Evolutionary conservation across 1,139 yeast species (phyloP), one percentile per base, ranked within the genome.

Genomic region (Nakaseomyces bracarensis): DNA sequence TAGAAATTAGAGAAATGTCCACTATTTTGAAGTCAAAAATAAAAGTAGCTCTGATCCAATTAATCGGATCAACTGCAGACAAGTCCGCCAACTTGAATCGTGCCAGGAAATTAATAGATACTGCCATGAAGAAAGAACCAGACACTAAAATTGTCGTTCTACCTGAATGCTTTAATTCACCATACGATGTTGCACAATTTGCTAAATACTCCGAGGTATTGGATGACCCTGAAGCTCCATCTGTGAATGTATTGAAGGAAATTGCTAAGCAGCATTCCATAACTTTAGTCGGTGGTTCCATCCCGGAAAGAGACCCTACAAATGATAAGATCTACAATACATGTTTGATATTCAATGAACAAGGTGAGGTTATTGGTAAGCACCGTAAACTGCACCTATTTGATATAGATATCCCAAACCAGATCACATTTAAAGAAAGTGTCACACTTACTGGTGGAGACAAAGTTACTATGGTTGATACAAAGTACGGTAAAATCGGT

Each of bases 91-190:
- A 80, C 57, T 64, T 80, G 48, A 53, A 64, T 38, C 75, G 77
- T 50, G 82, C 76, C 0, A 65, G 69, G 28, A 64, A 64, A 19
- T 71, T 66, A 49, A 69, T 77, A 31, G 69, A 67, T 34, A 68
- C 67, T 26, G 85, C 86, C 3, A 61, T 77, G 19, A 46, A 54
- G 3, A 65, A 70, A 39, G 68, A 78, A 27, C 75, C 76, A 26
- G 66, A 69, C 30, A 69, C 80, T 14, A 82, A 81, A 50, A 64
- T 79, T 45, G 59, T 67, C 4, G 68, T 67, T 3, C 51, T 68
- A 5, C 71, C 71, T 4, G 97, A 91, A 66, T 89, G 96, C 65
- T 91, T 89, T 74, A 89, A 89, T 63, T 83, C 96, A 1, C 97
- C 97, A 4, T 91, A 91, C 58, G 81, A 95, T 0, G 95, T 86